Conservation (phyloP, 257 asterid genomes). For the Plantago ovata region DNA sequence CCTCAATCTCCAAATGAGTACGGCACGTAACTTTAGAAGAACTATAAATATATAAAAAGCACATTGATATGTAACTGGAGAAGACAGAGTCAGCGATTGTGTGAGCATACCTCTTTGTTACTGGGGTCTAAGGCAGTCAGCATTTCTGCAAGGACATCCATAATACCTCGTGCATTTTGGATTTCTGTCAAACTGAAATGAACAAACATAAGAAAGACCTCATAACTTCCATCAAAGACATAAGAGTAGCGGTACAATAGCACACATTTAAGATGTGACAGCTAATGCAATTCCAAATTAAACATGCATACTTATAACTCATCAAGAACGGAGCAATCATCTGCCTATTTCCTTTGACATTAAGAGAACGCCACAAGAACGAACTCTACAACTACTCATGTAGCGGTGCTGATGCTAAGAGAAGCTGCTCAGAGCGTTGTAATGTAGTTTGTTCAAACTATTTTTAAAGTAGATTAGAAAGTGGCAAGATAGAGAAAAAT, state of each 20-base stretch:
- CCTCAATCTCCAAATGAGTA: neutral
- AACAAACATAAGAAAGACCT: constrained; percentile 21
- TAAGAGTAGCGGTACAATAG: constrained; percentile 8
- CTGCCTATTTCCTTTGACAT: too few species aligned
- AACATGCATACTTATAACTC: too few species aligned
- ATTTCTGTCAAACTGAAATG: constrained; percentile 77
- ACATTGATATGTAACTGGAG: neutral
- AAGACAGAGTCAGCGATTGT: neutral
- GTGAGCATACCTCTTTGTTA: constrained; percentile 74
- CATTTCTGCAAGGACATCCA: constrained; percentile 99
- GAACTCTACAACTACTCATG: too few species aligned
- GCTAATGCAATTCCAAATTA: constrained; percentile 16
- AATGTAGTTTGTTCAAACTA: too few species aligned
- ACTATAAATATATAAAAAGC: neutral
- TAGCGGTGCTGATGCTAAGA: too few species aligned
- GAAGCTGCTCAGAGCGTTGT: too few species aligned
- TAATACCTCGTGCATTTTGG: constrained; percentile 95
- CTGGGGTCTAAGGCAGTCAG: constrained; percentile 86
- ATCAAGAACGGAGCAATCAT: too few species aligned
- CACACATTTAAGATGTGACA: constrained; percentile 10
- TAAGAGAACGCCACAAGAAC: too few species aligned
- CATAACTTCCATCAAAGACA: constrained; percentile 18
- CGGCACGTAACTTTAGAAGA: neutral
- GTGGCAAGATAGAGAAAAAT: too few species aligned
- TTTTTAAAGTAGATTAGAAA: too few species aligned